These are phyloP conservation scores for Huntiella decipiens DNA, from an alignment of 2,329 filamentous ascomycete genomes.

Conservation along the genomic window DNA sequence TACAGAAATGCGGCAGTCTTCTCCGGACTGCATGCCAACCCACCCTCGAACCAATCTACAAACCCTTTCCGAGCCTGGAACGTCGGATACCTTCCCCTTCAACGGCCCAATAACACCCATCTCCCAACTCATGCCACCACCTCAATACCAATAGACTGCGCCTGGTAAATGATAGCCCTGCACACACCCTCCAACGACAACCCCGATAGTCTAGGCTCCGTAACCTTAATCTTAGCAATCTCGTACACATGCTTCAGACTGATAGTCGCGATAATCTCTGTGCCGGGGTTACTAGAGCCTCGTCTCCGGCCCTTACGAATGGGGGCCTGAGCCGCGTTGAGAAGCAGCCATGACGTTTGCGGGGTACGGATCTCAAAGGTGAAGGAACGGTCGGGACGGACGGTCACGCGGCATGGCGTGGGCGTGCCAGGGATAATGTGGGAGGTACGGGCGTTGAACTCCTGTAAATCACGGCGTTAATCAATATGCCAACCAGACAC, in stretches of 20 bases:
- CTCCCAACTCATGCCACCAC: conserved; percentile 37
- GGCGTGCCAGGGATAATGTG: conserved; percentile 70
- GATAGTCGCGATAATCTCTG: conserved; percentile 64
- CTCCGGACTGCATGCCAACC: too few relatives aligned
- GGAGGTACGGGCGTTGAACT: conserved; percentile 89
- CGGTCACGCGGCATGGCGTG: conserved; percentile 74
- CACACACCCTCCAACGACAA: conserved; percentile 52
- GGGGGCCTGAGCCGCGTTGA: conserved; percentile 62
- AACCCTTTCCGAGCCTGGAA: neutral
- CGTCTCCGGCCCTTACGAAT: conserved; percentile 59
- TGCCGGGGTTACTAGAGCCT: conserved; percentile 55
- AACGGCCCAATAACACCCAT: neutral
- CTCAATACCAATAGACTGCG: conserved; percentile 55
- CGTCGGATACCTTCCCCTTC: neutral
- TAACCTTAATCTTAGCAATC: conserved; percentile 90
- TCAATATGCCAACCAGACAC: neutral
- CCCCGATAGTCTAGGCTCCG: conserved; percentile 54
- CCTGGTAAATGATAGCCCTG: conserved; percentile 54
- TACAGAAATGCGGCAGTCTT: too few relatives aligned
- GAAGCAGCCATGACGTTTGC: conserved; percentile 76
- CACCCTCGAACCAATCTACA: neutral
- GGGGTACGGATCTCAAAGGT: conserved; percentile 85
- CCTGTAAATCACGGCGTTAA: conserved; percentile 31
- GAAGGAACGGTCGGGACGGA: conserved; percentile 85
- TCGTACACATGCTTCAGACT: conserved; percentile 93